Evolutionary conservation across 768 basidiomycete genomes (phyloP), one percentile per base, ranked within the genome.

Genomic region (Candolleomyces eurysporus): DNA sequence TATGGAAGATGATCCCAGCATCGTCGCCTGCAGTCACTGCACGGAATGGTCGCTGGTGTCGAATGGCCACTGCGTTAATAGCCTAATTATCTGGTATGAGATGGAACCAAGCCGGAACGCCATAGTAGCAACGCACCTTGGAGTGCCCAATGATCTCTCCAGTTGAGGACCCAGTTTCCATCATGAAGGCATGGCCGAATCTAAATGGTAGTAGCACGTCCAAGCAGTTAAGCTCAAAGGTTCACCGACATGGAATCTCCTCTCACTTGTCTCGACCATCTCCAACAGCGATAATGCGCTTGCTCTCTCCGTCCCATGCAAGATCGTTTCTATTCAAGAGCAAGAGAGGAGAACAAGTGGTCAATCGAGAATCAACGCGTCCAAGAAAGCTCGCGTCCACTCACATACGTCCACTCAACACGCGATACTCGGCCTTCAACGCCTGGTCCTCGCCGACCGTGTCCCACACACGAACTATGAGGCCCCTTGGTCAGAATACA

Each of bases 381-480:
- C 31, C n/a, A 45, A 11, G 19, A 30, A 40, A 19, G 8, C 39
- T 39, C 40, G 17, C 19, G 4, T 36, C 22, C 30, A 76, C 84
- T 62, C 71, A 93, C 92, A 94, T 82, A 57, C 81, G 82, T 3
- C 91, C 92, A 8, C 86, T 82, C 46, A 94, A 74, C 13, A 86
- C 85, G 67, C 80, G 89, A 71, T 90, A 92, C 68, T 95, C 92
- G 48, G 84, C 88, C 72, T 94, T 96, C 61, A 96, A 74, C 0
- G 79, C 73, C 65, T 94, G 90, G 61, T 96, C 94, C 60, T 90
- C 87, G 39, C 94, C 92, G 26, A 91, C 86, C 0, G 86, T 87
- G 72, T 98, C 96, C 96, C 96, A 98, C n/a, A 98, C 80, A 62
- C 90, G 84, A 60, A 96, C 92, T n/a, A n/a, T n/a, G n/a, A n/a